These are phyloP conservation scores for Sporothrix humicola DNA, from an alignment of 2,329 filamentous ascomycete genomes.

Conservation along the genomic window DNA sequence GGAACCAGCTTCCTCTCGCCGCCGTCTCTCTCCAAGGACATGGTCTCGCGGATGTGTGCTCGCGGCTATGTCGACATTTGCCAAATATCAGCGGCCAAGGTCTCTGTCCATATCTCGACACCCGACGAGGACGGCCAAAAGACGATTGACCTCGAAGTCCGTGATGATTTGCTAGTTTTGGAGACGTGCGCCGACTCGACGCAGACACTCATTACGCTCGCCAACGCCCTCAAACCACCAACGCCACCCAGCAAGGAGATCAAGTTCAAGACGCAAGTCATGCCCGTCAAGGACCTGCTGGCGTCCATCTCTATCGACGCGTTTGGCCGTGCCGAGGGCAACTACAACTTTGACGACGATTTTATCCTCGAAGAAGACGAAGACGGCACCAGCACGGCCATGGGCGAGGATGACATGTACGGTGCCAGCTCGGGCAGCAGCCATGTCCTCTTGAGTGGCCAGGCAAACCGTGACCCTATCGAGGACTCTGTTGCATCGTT, in stretches of 20 bases:
- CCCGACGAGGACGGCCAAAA: slow-evolving; percentile 61
- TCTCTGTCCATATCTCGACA: slow-evolving; percentile 64
- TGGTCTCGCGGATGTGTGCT: slow-evolving; percentile 63
- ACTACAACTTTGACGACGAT: slow-evolving; percentile 68
- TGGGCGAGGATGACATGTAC: slow-evolving; percentile 40
- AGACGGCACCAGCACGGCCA: slow-evolving; percentile 51
- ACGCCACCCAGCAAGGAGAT: slow-evolving; percentile 79
- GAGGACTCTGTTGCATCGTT: slow-evolving; percentile 37
- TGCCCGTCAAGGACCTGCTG: slow-evolving; percentile 86
- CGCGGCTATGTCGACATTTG: slow-evolving; percentile 85
- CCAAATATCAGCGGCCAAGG: slow-evolving; percentile 81
- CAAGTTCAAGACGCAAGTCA: slow-evolving; percentile 85
- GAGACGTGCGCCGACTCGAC: slow-evolving; percentile 98
- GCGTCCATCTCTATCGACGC: slow-evolving; percentile 89
- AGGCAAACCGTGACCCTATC: not conserved
- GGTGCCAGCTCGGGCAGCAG: slow-evolving; percentile 32
- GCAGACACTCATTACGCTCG: slow-evolving; percentile 81
- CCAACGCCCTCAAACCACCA: slow-evolving; percentile 82
- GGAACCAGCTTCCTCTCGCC: slow-evolving; percentile 37
- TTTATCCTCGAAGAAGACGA: slow-evolving; percentile 62
- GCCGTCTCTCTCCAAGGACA: slow-evolving; percentile 51
- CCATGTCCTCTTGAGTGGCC: slow-evolving; percentile 26
- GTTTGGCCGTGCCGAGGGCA: slow-evolving; percentile 67
- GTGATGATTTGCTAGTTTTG: slow-evolving; percentile 84
- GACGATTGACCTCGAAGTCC: slow-evolving; percentile 77